Evolutionary conservation across 331 rosid species (phyloP).

Genomic region (Saraca asoca): DNA sequence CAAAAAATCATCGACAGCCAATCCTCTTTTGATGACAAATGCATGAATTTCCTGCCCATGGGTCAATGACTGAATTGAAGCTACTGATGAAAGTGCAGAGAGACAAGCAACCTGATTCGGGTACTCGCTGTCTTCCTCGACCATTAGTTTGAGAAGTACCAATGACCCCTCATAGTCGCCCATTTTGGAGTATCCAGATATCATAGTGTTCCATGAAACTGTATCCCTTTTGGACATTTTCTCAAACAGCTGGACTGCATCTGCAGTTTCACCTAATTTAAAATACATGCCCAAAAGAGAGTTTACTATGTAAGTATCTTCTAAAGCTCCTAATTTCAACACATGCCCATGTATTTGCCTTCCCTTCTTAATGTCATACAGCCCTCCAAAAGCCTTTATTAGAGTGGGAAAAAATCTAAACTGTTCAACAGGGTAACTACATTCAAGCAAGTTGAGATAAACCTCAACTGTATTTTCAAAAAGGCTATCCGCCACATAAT

Average conservation of each 20-base stretch:
- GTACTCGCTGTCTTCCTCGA: constrained; percentile 31
- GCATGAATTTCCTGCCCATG: constrained; percentile 45
- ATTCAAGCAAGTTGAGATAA: constrained; percentile 37
- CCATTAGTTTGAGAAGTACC: constrained; percentile 33
- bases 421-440: constrained; percentile 36
- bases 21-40: constrained; percentile 41
- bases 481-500: constrained; percentile 29
- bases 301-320: constrained; percentile 41
- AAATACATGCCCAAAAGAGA: constrained; percentile 44
- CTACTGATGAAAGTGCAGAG: constrained; percentile 38
- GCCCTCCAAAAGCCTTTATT: constrained; percentile 51
- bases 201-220: constrained; percentile 48
- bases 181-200: constrained; percentile 41
- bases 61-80: constrained; percentile 34
- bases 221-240: constrained; percentile 39
- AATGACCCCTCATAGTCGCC: constrained; percentile 38
- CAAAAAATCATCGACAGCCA: constrained; percentile 40
- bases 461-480: constrained; percentile 36
- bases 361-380: constrained; percentile 28
- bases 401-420: constrained; percentile 41
- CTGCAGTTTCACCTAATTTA: constrained; percentile 34
- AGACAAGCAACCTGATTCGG: constrained; percentile 48
- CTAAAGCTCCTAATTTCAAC: constrained; percentile 43
- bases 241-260: constrained; percentile 39
- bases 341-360: constrained; percentile 51